Base-by-base conservation (phyloP, 768 basidiomycete species). In the Arthromyces matolae region DNA sequence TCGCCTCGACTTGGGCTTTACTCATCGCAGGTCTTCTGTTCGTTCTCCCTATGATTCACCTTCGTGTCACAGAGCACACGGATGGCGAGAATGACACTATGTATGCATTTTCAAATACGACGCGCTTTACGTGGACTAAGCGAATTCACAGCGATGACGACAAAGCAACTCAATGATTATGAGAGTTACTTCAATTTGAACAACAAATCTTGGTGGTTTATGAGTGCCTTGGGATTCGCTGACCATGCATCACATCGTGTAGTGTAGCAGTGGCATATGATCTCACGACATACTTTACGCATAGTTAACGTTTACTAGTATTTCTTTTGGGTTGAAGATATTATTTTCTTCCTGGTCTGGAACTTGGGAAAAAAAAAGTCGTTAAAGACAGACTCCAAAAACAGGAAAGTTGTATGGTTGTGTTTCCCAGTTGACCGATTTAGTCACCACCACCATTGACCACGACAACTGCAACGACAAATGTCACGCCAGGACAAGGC, bases 401-500 rank as follows among this genome's bases (percentile, higher is more conserved):
- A 18, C n/a, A n/a, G 14, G 29, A 8, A 31, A 31, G 29, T 31
- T 8, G 29, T 31, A 31, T 31, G 8, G 29, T 31, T n/a, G n/a
- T n/a, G n/a, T n/a, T n/a, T n/a, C n/a, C n/a, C n/a, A n/a, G n/a
- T n/a, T n/a, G n/a, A n/a, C n/a, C n/a, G n/a, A n/a, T n/a, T n/a
- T n/a, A n/a, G n/a, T n/a, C n/a, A n/a, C n/a, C n/a, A n/a, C n/a
- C n/a, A n/a, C n/a, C n/a, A n/a, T n/a, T n/a, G n/a, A n/a, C n/a
- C n/a, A 51, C 50, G 20, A 41, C 48, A 40, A 48, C 53, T 41
- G 56, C 61, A n/a, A 53, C 51, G 42, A 25, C 29, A 2, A 34
- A 76, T 76, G 75, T 73, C 73, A 31, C 66, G 69, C 34, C 86
- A 87, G 71, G 93, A 95, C 72, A 93, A 89, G 61, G 80, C 86